Evolutionary conservation across 225 moss, liverwort and hornwort genomes (phyloP).

Genomic region (Polytrichum formosum): DNA sequence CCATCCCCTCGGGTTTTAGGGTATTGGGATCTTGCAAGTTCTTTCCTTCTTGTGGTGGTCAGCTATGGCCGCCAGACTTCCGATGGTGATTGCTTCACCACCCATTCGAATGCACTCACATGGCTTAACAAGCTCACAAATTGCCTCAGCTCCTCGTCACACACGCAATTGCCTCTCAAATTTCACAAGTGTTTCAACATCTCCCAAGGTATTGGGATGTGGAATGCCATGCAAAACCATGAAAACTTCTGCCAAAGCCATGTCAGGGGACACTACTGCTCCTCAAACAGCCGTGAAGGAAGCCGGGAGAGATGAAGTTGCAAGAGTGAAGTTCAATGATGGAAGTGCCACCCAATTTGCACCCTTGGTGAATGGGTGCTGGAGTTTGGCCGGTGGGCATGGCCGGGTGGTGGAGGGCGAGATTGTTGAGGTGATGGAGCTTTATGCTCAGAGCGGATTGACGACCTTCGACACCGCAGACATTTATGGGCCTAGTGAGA

Average conservation of each 20-base stretch:
- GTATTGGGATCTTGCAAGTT: too few relatives aligned
- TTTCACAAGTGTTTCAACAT: too few relatives aligned
- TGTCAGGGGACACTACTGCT: background rate
- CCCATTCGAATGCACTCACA: too few relatives aligned
- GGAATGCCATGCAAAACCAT: too few relatives aligned
- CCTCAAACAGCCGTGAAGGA: background rate
- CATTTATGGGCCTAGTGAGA: conserved; percentile 51
- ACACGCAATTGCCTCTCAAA: too few relatives aligned
- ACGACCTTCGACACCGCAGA: conserved; percentile 58
- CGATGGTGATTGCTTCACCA: too few relatives aligned
- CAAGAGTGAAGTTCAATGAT: conserved; percentile 35
- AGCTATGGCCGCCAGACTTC: too few relatives aligned
- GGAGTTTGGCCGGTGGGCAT: conserved; percentile 49
- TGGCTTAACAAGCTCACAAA: too few relatives aligned
- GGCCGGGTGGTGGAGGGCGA: conserved; percentile 36
- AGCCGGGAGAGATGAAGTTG: conserved; percentile 1
- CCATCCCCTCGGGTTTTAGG: too few relatives aligned
- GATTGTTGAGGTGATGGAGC: conserved; percentile 37
- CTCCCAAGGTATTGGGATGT: too few relatives aligned
- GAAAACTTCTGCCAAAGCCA: background rate
- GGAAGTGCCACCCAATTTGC: conserved; percentile 30
- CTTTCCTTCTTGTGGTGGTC: too few relatives aligned
- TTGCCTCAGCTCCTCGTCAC: too few relatives aligned
- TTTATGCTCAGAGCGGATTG: conserved; percentile 35
- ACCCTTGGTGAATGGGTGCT: conserved; percentile 43